Evolutionary conservation across 495 filamentous ascomycete genomes (phyloP).

Genomic region (Hypoxylon lenormandii): DNA sequence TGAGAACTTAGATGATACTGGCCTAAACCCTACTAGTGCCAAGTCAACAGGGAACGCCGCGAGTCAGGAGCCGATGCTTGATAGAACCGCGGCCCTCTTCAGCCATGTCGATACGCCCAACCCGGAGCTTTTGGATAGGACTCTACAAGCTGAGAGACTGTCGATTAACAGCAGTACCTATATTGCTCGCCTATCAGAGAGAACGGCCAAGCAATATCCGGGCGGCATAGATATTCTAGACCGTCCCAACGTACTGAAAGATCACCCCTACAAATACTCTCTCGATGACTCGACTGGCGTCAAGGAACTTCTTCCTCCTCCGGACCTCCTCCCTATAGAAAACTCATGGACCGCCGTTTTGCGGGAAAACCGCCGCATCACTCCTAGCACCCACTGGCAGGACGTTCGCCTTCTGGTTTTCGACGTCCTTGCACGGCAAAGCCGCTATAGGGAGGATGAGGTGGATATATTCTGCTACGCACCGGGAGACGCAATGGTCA

Average conservation of each 20-base stretch:
- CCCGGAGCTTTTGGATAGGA: slow-evolving; percentile 15
- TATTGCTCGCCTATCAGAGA: slow-evolving; percentile 39
- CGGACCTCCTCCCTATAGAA: slow-evolving; percentile 66
- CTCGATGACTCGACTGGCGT: slow-evolving; percentile 27
- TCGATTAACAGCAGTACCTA: slow-evolving; percentile 33
- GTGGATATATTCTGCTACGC: slow-evolving; percentile 56
- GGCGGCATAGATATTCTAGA: slow-evolving; percentile 48
- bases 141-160: slow-evolving; percentile 33
- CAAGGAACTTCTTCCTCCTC: slow-evolving; percentile 49
- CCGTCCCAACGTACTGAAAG: slow-evolving; percentile 52
- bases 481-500: slow-evolving; percentile 80
- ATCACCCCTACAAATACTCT: slow-evolving; percentile 53
- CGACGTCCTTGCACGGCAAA: slow-evolving; percentile 54
- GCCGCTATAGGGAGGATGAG: slow-evolving; percentile 1
- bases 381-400: slow-evolving; percentile 84
- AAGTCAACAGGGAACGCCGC: slow-evolving; percentile 5
- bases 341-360: slow-evolving; percentile 58
- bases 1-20: background rate
- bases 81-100: slow-evolving; percentile 42
- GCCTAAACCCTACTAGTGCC: background rate
- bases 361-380: slow-evolving; percentile 74
- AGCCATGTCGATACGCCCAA: slow-evolving; percentile 39
- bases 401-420: slow-evolving; percentile 86
- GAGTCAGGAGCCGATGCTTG: slow-evolving; percentile 23
- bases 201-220: slow-evolving; percentile 30